These are phyloP conservation scores for Coniochaeta hoffmannii DNA, from an alignment of 2,329 filamentous ascomycete genomes.

Conservation along the genomic window DNA sequence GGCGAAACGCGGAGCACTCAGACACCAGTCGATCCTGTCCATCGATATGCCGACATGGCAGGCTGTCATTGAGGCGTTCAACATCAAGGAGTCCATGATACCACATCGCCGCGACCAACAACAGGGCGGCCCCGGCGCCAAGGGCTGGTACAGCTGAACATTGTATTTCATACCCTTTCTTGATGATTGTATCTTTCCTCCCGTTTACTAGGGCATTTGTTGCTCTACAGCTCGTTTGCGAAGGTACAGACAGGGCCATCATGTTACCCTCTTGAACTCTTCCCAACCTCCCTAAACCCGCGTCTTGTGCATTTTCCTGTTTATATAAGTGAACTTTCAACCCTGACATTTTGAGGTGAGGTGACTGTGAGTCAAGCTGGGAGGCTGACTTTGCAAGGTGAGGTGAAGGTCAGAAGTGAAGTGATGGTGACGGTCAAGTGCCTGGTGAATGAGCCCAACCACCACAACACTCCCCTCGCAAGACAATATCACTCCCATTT, in stretches of 20 bases:
- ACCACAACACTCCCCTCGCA: background rate
- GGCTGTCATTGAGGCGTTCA: slow-evolving; percentile 66
- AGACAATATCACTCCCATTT: background rate
- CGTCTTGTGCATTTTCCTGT: too few relatives aligned
- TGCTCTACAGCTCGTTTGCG: background rate
- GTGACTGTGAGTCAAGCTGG: background rate
- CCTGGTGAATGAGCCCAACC: background rate
- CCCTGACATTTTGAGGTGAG: background rate
- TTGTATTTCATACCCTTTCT: background rate
- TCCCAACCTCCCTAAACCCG: too few relatives aligned
- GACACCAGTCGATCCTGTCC: slow-evolving; percentile 81
- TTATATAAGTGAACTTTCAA: background rate
- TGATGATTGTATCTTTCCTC: background rate
- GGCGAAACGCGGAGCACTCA: slow-evolving; percentile 46
- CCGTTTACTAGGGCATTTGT: background rate
- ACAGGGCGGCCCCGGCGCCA: slow-evolving; percentile 41
- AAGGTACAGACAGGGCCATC: background rate
- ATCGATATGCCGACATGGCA: slow-evolving; percentile 82
- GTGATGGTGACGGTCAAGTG: background rate
- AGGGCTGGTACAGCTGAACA: slow-evolving; percentile 56
- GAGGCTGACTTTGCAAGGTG: background rate
- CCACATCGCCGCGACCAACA: slow-evolving; percentile 63
- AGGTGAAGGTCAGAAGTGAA: background rate
- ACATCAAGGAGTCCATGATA: slow-evolving; percentile 76
- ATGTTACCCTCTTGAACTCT: background rate